These are phyloP conservation scores for Adansonia digitata DNA, from an alignment of 345 rosid genomes.

Conservation along the genomic window DNA sequence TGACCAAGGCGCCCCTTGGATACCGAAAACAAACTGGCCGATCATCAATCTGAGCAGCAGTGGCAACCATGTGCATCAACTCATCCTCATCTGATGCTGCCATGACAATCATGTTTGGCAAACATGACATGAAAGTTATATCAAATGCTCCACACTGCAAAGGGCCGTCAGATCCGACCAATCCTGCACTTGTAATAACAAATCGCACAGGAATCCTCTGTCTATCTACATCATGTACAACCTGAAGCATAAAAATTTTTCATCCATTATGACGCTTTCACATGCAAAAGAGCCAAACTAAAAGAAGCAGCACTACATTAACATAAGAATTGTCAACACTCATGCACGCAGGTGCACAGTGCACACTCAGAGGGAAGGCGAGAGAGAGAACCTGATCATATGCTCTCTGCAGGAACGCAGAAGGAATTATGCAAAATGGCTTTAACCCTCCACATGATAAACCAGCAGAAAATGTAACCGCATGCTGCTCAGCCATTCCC, in stretches of 20 bases:
- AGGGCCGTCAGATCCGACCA: slow-evolving; percentile 91
- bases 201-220: slow-evolving; percentile 87
- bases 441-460: slow-evolving; percentile 86
- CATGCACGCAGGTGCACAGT: background rate
- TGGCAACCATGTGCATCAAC: slow-evolving; percentile 86
- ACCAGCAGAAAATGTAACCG: slow-evolving; percentile 96
- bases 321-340: too few species aligned
- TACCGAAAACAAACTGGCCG: slow-evolving; percentile 84
- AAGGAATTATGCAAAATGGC: slow-evolving; percentile 88
- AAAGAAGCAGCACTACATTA: background rate
- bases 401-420: slow-evolving; percentile 87
- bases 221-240: slow-evolving; percentile 83
- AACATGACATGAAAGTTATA: slow-evolving; percentile 86
- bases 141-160: slow-evolving; percentile 82
- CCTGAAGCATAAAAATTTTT: slow-evolving; percentile 37
- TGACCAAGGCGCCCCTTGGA: slow-evolving; percentile 71
- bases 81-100: slow-evolving; percentile 90
- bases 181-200: slow-evolving; percentile 80
- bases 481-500: slow-evolving; percentile 95
- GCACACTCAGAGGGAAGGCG: slow-evolving; percentile 16
- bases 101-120: slow-evolving; percentile 97
- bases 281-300: background rate
- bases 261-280: background rate
- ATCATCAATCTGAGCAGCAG: slow-evolving; percentile 65
- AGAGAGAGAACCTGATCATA: slow-evolving; percentile 72